Evolutionary conservation across 2,329 filamentous ascomycete genomes (phyloP), one percentile per base, ranked within the genome.

Genomic region (Elsinoe arachidis): DNA sequence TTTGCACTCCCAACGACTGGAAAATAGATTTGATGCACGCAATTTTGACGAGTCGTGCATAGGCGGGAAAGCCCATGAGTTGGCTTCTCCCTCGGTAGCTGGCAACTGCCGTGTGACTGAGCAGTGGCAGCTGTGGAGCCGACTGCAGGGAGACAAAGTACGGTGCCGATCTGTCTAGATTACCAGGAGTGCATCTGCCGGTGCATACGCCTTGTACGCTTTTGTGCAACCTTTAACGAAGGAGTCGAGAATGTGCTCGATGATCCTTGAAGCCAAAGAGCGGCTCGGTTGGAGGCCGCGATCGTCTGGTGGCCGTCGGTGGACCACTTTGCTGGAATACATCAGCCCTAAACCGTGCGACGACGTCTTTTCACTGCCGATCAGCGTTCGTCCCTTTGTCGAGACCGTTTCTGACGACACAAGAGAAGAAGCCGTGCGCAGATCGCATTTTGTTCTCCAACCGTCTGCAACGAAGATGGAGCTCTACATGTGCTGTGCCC

Each of bases 251-350:
- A 34, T 35, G 37, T 26, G 23, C 23, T 30, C 7, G 7, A 30
- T 26, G 23, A 34, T 51, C 30, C 2, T 37, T 37, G 26, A 10
- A 1, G 5, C 14, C 26, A 14, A 35, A 37, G 17, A 34, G 46
- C 46, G 46, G 46, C 26, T 51, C 46, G 46, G 46, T 21, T 37
- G 33, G 21, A 11, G 34, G 34, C 34, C 26, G 19, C 21, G 49
- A 53, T 53, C 49, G 49, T 38, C 49, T 53, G 49, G 49, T 26
- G 34, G 49, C 49, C 49, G 49, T 34, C 33, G 49, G 49, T 15
- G 49, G 33, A 53, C 49, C 49, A 53, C 35, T 17, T n/a, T 26
- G 49, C 49, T 53, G 49, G 49, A 39, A 51, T 38, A 21, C 15
- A 53, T 46, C 33, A 39, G 49, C 49, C 49, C 49, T 53, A 53